Evolutionary conservation across 176 grass and related monocot species (phyloP).

Genomic region (Leersia perrieri): DNA sequence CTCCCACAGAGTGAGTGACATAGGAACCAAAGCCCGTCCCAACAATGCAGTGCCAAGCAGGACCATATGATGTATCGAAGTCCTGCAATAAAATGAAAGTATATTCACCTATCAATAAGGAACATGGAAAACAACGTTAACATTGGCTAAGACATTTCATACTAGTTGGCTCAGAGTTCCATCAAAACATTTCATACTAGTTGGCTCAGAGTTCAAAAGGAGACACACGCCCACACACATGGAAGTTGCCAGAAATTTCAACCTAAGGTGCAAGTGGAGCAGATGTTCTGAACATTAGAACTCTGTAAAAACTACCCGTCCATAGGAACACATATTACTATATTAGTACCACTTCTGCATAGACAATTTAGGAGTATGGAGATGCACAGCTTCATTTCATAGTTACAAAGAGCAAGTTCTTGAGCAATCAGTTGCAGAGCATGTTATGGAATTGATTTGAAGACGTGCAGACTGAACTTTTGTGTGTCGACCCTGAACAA

Average conservation of each 20-base stretch:
- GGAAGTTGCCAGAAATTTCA: background rate
- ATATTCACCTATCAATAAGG: background rate
- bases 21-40: constrained; percentile 76
- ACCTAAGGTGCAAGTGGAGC: constrained; percentile 1
- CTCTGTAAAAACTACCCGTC: background rate
- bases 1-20: constrained; percentile 66
- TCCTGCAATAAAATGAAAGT: constrained; percentile 47
- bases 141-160: background rate
- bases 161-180: background rate
- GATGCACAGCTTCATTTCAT: background rate
- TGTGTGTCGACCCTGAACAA: background rate
- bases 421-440: background rate
- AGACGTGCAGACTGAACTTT: background rate
- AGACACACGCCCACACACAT: no score
- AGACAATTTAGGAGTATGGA: background rate
- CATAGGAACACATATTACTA: background rate
- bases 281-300: background rate
- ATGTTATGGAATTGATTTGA: background rate
- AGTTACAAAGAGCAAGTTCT: no score
- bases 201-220: background rate
- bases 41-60: constrained; percentile 82
- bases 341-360: background rate
- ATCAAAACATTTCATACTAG: background rate
- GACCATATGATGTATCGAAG: constrained; percentile 58
- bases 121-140: background rate